Conservation (phyloP, 1,139 yeast species). For the Yamadazyma dushanensis region DNA sequence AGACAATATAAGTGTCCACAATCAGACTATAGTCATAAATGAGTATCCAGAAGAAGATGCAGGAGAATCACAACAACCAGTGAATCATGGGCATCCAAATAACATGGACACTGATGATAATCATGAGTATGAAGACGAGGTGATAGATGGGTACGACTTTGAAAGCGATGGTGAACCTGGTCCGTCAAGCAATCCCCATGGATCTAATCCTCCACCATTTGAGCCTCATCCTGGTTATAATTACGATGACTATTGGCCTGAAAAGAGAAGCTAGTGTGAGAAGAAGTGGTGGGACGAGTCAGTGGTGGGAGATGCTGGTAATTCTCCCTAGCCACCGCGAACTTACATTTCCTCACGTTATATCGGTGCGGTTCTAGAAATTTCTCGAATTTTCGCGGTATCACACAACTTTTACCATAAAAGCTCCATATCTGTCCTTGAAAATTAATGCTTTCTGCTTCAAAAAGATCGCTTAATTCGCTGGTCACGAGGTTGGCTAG, state of each 20-base stretch:
- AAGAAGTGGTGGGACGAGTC: too few relatives aligned
- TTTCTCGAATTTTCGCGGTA: slow-evolving; percentile 15
- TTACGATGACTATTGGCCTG: slow-evolving; percentile 37
- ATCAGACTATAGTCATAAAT: too few relatives aligned
- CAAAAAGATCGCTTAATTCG: neutral
- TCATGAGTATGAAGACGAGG: slow-evolving; percentile 7
- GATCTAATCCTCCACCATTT: slow-evolving; percentile 29
- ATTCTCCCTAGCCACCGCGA: too few relatives aligned
- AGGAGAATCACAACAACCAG: neutral
- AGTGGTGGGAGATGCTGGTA: too few relatives aligned
- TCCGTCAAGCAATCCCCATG: neutral
- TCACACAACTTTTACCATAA: slow-evolving; percentile 1
- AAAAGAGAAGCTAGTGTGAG: slow-evolving; percentile 11
- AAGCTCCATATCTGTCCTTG: neutral
- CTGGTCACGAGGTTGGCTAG: neutral
- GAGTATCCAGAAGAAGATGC: neutral
- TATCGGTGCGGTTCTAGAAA: slow-evolving; percentile 17
- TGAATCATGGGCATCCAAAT: too few relatives aligned
- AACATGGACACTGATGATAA: too few relatives aligned
- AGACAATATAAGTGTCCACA: neutral
- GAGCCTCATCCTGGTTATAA: slow-evolving; percentile 36
- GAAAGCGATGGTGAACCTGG: slow-evolving; percentile 1
- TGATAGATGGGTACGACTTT: slow-evolving; percentile 7
- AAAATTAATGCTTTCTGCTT: slow-evolving; percentile 1
- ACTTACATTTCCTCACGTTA: too few relatives aligned